Base-by-base conservation (phyloP, 768 basidiomycete genomes). In the Phylloporus sp. region DNA sequence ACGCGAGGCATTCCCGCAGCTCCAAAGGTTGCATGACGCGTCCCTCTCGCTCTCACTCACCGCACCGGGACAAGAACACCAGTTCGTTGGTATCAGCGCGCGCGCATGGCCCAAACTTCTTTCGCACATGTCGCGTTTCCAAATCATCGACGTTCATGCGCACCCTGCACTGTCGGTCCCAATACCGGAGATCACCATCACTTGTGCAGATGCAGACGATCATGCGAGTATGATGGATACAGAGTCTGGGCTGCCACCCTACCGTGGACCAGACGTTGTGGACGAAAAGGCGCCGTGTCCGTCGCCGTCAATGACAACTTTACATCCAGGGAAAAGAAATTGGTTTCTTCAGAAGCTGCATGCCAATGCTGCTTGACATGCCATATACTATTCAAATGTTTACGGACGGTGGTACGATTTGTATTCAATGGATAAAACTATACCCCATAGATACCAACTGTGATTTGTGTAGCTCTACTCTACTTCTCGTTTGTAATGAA, bases 81-180 rank as follows among this genome's bases (percentile, higher is more conserved):
- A 71, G 42, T 66, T 60, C 23, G 78, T 78, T 34, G 73, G 73
- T 49, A 84, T 81, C 59, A 83, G 73, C 34, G 77, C 69, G 39
- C 73, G 65, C 31, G 82, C 74, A 31, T 84, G 82, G 82, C 53
- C 67, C 6, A 67, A 66, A 2, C 66, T 80, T 5, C 56, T 73
- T 11, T 52, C 71, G 1, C 69, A 71, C 47, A 59, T 83, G 46
- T 45, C 73, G 7, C 69, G 73, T 18, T 78, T 75, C 24, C 77
- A 80, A 43, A 66, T 81, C 55, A 70, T 83, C 47, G 74, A 80
- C 47, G 67, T 83, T 2, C 55, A 59, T 20, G 56, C n/a, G 6
- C 42, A 28, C 7, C n/a, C 16, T 12, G n/a, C 38, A n/a, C 20
- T 11, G 22, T 40, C 27, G 10, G 6, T 23, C n/a, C 15, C 5